Percentiles rank a stretch among this genome's conserved stretches.
phyloP scores from a whole-genome alignment of 495 filamentous ascomycete species.

The Daldinia vernicosa region DNA sequence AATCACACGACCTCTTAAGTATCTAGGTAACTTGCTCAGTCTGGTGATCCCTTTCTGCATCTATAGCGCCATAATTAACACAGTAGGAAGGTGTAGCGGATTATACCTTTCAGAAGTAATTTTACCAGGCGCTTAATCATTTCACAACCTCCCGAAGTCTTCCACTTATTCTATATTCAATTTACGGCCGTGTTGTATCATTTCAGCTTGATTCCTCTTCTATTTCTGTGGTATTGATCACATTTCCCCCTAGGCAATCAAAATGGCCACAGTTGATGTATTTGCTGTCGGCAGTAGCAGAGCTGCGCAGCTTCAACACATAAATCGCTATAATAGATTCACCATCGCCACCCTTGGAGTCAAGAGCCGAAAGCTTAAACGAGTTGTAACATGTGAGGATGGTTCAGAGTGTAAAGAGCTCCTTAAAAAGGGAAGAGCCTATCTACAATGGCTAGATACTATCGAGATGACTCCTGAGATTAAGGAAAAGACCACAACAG shows the following conservation, averaged over 20 bases:
- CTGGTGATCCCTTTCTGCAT: background rate
- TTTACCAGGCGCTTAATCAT: background rate
- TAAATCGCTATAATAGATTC: background rate
- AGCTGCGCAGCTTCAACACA: background rate
- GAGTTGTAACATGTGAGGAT: slow-evolving; percentile 2
- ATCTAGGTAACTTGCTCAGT: background rate
- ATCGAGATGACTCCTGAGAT: slow-evolving; percentile 35
- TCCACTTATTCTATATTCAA: background rate
- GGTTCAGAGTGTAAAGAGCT: background rate
- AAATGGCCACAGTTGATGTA: slow-evolving; percentile 15
- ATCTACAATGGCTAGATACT: slow-evolving; percentile 33
- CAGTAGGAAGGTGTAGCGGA: background rate
- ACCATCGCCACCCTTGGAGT: background rate
- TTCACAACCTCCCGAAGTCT: background rate
- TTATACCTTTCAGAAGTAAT: background rate
- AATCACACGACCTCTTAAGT: background rate
- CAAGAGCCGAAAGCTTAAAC: background rate
- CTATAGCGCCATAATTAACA: background rate
- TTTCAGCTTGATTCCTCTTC: background rate
- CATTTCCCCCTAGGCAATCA: background rate
- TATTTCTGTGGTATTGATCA: background rate
- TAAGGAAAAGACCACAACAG: background rate
- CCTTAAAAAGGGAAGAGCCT: slow-evolving; percentile 1
- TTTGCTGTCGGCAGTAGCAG: slow-evolving; percentile 8
- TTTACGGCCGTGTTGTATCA: background rate